Evolutionary conservation across 208 protist species (phyloP).

Genomic region (Trypanosoma grayi): DNA sequence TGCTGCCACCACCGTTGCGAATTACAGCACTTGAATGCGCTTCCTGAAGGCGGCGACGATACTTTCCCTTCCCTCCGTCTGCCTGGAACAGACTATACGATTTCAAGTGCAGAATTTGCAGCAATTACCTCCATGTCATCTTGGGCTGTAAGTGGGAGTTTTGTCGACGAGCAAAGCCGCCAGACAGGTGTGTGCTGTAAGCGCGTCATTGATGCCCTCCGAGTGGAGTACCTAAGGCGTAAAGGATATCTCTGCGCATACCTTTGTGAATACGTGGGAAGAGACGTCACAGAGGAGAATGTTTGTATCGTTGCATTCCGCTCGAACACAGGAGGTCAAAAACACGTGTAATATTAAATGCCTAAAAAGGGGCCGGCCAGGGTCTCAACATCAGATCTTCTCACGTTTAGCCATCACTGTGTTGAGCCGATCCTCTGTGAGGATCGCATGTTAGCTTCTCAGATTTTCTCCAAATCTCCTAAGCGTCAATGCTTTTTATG

Average conservation of each 20-base stretch:
- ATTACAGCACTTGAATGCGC: slow-evolving; percentile 50
- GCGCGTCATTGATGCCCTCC: slow-evolving; percentile 61
- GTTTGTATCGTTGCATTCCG: slow-evolving; percentile 62
- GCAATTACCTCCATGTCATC: slow-evolving; percentile 71
- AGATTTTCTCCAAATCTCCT: too few relatives aligned
- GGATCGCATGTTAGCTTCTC: too few relatives aligned
- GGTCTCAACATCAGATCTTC: too few relatives aligned
- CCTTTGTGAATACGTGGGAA: slow-evolving; percentile 47
- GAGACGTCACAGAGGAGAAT: slow-evolving; percentile 65
- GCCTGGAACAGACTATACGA: slow-evolving; percentile 32
- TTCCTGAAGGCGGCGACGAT: not conserved
- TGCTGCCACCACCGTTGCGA: slow-evolving; percentile 83
- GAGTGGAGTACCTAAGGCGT: slow-evolving; percentile 51
- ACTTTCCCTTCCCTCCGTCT: slow-evolving; percentile 13
- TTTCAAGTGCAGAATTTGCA: slow-evolving; percentile 50
- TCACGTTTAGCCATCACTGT: too few relatives aligned
- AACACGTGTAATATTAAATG: not conserved
- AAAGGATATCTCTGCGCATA: slow-evolving; percentile 40
- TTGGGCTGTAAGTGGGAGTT: slow-evolving; percentile 63
- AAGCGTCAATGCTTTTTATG: too few relatives aligned
- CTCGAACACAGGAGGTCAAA: not conserved
- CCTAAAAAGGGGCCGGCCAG: too few relatives aligned
- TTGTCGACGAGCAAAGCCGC: slow-evolving; percentile 37
- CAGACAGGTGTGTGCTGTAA: slow-evolving; percentile 55
- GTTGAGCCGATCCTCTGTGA: too few relatives aligned